Evolutionary conservation across 805 yeast species (phyloP), one percentile per base, ranked within the genome.

Genomic region (Yarrowia divulgata): DNA sequence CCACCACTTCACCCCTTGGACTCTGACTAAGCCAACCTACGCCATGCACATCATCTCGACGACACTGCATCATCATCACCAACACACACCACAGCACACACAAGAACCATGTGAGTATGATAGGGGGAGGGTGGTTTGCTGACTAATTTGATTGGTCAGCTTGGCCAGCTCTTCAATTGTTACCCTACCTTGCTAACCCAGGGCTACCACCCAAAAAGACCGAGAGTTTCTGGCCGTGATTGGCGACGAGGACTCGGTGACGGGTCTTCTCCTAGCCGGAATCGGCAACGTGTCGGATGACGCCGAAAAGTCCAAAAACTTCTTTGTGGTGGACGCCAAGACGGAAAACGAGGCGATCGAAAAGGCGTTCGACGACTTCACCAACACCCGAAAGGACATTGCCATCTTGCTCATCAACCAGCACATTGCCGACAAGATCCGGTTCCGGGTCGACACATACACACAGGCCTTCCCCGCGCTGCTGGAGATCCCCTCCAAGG

Each of bases 181-280:
- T 23, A 23, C 29, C 29, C 29, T 23, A 7, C 49, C 50, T 3
- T 3, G 23, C 57, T 63, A 63, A 63, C 68, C 16, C 29, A 63
- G 68, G 68, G 68, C 68, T 9, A 63, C 68, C 48, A 48, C 68
- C 48, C 55, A 63, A 34, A 66, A 50, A 71, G 90, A 93, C 77
- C 88, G 99, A 75, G 85, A 90, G 48, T 84, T 93, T 73, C 83
- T 95, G 70, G 98, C 98, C 13, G 97, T 93, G 48, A 92, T 95
- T 76, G 99, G 98, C 18, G 99, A 95, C 76, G 99, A 95, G 81
- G 98, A 95, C 77, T 90, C 98, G 29, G 93, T 95, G 71, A 95
- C 99, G 1, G 99, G 99, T 3, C 86, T 95, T 84, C 83, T 95
- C 43, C 84, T 95, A 70, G 99, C 99, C 0, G 99, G 99, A 37